Base-by-base conservation (phyloP, 2,329 filamentous ascomycete species). In the Aspergillus versicolor region DNA sequence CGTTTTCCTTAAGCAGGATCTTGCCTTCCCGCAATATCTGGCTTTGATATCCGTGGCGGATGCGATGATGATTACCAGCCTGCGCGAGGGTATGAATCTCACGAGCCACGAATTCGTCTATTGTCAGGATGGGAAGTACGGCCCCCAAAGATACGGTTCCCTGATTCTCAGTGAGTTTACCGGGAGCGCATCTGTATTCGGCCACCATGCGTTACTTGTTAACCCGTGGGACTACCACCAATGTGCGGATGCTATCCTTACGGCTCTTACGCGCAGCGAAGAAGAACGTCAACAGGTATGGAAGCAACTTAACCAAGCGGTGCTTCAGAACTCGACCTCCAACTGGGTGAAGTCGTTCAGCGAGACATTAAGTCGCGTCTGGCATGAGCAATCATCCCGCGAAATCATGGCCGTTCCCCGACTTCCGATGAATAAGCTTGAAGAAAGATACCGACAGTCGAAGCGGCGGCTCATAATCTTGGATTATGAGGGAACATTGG, bases 31-130 rank as follows among this genome's bases (percentile, higher is more conserved):
- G 0, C 92, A 97, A 70, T 97, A 97, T 67, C 83, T 97, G n/a
- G 93, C 92, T 2, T 80, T 97, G 7, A 82, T 97, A 46, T 91
- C 91, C 3, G 88, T 95, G 52, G 94, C 93, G 2, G 92, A 97
- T 75, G 90, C 89, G 3, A 80, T 97, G 49, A 94, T 97, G 85
- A 94, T 97, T 68, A 95, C 93, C 2, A 95, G 91, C 70, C 86
- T 97, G 66, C 91, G 94, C 52, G 93, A 97, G 73, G 93, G 93
- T 61, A 97, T 97, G 94, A 97, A 97, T 71, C 77, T 97, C 55
- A 97, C 93, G 0, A 92, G 90, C 5, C 94, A 97, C 71, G 93
- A 97, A 72, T 97, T 92, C 69, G 84, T 97, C 34, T 90, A 91
- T 64, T 97, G 92, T 69, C 93, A 97, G 70, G 93, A 97, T 68